phyloP scores from a whole-genome alignment of 805 yeast species.

The Zygosaccharomyces bailii region DNA sequence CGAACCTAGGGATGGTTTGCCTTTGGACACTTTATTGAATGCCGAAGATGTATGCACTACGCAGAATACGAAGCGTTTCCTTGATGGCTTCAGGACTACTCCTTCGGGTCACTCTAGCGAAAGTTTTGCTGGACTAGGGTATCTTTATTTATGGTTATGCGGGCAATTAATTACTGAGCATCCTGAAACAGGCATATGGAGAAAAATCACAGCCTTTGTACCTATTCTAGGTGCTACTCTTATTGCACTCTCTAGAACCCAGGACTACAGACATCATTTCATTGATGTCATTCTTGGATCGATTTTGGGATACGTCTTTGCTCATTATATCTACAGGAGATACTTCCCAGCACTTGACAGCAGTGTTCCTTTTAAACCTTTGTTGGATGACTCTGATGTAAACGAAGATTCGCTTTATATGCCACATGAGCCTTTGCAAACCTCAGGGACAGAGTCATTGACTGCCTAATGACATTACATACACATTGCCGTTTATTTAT shows the following conservation, averaged over 20 bases:
- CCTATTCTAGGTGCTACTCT: constrained; percentile 67
- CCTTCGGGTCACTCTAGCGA: constrained; percentile 80
- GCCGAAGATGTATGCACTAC: constrained; percentile 69
- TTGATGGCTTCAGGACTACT: constrained; percentile 77
- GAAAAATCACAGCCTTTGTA: constrained; percentile 48
- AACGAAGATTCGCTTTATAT: constrained; percentile 21
- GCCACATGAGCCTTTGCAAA: constrained; percentile 12
- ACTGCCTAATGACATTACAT: constrained; percentile 6
- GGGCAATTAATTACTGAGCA: constrained; percentile 59
- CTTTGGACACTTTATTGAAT: constrained; percentile 49
- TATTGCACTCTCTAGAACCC: constrained; percentile 82
- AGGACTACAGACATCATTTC: constrained; percentile 92
- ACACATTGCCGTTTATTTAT: not conserved
- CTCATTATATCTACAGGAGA: constrained; percentile 43
- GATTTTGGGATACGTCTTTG: constrained; percentile 57
- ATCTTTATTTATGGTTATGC: constrained; percentile 57
- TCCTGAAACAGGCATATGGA: constrained; percentile 57
- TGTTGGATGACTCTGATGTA: constrained; percentile 41
- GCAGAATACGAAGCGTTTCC: constrained; percentile 39
- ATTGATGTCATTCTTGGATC: constrained; percentile 78
- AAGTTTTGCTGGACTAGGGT: constrained; percentile 66
- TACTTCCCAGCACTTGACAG: constrained; percentile 40
- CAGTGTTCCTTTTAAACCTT: constrained; percentile 39
- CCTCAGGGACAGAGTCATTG: constrained; percentile 25
- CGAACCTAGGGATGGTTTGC: constrained; percentile 58